phyloP scores from a whole-genome alignment of 352 stramenopile species.

The Pythium oligandrum region DNA sequence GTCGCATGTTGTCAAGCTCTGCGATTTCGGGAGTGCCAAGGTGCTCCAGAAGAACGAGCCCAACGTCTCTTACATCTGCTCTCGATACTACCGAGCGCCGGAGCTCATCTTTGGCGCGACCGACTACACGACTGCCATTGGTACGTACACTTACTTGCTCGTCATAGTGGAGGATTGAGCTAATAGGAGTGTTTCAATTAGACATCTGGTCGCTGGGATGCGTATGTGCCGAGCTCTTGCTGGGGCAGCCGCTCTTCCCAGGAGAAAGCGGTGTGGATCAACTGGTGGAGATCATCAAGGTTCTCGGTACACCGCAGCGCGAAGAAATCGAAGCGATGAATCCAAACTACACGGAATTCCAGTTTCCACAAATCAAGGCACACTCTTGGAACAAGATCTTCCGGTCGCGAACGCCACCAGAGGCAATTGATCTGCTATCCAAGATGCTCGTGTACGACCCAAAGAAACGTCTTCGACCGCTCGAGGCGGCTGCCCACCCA shows the following conservation, averaged over 20 bases:
- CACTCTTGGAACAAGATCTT: conserved; percentile 98
- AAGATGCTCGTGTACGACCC: conserved; percentile 98
- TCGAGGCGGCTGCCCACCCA: conserved; percentile 88
- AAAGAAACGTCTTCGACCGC: conserved; percentile 64
- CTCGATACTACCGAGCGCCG: conserved; percentile 97
- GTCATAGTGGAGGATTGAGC: background rate
- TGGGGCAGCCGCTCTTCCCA: conserved; percentile 98
- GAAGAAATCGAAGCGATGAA: conserved; percentile 99
- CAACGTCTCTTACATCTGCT: conserved; percentile 99
- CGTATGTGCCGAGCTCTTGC: conserved; percentile 97
- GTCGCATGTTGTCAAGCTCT: conserved; percentile 98
- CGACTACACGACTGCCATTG: conserved; percentile 99
- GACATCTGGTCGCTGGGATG: conserved; percentile 97
- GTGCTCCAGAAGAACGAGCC: conserved; percentile 96
- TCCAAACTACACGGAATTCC: conserved; percentile 99
- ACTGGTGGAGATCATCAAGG: conserved; percentile 99
- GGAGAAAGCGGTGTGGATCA: conserved; percentile 99
- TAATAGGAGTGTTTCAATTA: conserved; percentile 50
- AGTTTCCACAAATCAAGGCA: conserved; percentile 99
- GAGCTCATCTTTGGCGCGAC: conserved; percentile 99
- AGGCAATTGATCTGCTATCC: conserved; percentile 97
- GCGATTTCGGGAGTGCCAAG: conserved; percentile 98
- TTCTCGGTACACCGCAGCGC: conserved; percentile 96
- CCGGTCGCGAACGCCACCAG: conserved; percentile 90
- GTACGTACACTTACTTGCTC: conserved; percentile 19